Evolutionary conservation across 306 rosid species (phyloP).

Genomic region (Vigna hirtella): DNA sequence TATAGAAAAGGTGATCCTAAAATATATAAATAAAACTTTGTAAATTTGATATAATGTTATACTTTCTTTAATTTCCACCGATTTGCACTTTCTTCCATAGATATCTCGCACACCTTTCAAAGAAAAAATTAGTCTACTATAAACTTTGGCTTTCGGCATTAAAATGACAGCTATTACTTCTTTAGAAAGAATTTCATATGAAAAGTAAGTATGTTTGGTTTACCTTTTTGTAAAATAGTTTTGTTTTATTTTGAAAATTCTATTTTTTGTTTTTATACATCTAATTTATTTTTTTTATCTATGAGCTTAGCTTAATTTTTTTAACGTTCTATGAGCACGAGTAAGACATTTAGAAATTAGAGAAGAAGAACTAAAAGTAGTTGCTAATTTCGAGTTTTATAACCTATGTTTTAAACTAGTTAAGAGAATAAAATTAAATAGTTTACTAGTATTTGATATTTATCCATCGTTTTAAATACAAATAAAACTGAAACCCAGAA

Average conservation of each 20-base stretch:
- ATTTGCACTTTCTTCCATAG: background rate
- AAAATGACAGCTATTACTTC: background rate
- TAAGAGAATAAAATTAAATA: background rate
- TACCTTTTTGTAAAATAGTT: background rate
- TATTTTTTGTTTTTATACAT: background rate
- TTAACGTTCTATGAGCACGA: no score
- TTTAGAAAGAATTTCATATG: background rate
- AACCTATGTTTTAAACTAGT: background rate
- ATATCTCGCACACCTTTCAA: background rate
- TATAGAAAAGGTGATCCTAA: background rate
- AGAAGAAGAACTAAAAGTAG: background rate
- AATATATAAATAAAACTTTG: background rate
- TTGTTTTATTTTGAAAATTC: background rate
- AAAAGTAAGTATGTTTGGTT: background rate
- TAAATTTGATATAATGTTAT: background rate
- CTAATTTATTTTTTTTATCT: no score
- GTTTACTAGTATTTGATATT: background rate
- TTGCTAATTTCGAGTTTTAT: background rate
- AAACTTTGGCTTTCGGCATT: conserved; percentile 5
- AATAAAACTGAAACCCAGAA: background rate
- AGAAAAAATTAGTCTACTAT: background rate
- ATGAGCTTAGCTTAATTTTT: no score
- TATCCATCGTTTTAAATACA: background rate
- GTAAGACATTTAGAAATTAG: background rate
- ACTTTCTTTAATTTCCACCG: background rate